Evolutionary conservation across 768 basidiomycete species (phyloP), one percentile per base, ranked within the genome.

Genomic region (Cyclocybe aegerita): DNA sequence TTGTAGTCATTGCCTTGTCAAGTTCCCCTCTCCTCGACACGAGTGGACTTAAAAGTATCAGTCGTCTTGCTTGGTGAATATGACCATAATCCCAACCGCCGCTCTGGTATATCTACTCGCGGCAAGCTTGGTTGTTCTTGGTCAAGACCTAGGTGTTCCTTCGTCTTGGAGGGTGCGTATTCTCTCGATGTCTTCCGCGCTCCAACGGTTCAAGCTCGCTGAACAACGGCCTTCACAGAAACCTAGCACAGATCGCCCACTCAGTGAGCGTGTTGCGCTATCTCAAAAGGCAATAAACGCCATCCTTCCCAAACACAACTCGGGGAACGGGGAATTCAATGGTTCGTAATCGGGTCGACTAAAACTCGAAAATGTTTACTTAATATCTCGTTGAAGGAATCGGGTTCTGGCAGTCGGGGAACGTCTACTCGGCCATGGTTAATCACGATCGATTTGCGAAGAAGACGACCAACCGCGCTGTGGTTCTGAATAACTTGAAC

Each of bases 371-470:
- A 9, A 36, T 52, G 14, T 12, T 12, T 14, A 45, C 31, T 31
- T 37, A 6, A 14, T 36, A 37, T 12, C 15, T n/a, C 40, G 40
- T 39, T 36, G 6, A 42, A 78, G 79, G 74, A 5, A 72, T 82
- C 36, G 71, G 76, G 35, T 80, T 70, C 50, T 81, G 80, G 80
- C 78, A 80, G 56, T 66, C 76, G 16, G 80, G 68, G 1, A 82
- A 81, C 44, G 78, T 73, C 8, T 77, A 69, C 62, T 75, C 78
- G 12, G 73, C 71, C n/a, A 68, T 77, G 65, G 79, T 76, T 1
- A 77, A 79, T 40, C 73, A 76, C 34, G 78, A 80, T 51, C 58
- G 66, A 30, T 62, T 69, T 9, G 63, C 73, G 1, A 62, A 64
- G n/a, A 71, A 66, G 7, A 73, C 60, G 4, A 64, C 62, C 9